A percentile compares a stretch with the other conserved stretches of the same genome.
phyloP scores from a whole-genome alignment of 129 eudicot species.

The Rutidosis leptorrhynchoides region DNA sequence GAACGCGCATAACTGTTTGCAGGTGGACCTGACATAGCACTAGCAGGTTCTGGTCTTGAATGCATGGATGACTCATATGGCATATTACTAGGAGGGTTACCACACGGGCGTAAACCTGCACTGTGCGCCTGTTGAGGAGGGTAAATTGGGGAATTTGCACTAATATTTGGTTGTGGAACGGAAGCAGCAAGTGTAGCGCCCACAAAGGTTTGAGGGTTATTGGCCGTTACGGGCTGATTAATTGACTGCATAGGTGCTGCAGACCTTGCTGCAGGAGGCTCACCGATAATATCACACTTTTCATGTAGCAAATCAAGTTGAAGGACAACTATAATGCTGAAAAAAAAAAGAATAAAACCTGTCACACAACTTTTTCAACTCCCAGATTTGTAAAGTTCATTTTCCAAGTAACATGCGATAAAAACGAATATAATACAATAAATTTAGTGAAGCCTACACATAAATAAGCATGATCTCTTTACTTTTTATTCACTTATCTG shows the following conservation, averaged over 20 bases:
- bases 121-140: slow-evolving; percentile 34
- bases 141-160: slow-evolving; percentile 29
- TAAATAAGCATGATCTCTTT: background rate
- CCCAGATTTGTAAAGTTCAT: background rate
- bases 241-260: slow-evolving; percentile 35
- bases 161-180: slow-evolving; percentile 34
- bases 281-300: slow-evolving; percentile 56
- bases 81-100: background rate
- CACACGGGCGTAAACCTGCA: slow-evolving; percentile 38
- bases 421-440: background rate
- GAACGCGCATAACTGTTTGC: slow-evolving; percentile 45
- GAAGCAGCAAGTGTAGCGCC: slow-evolving; percentile 30
- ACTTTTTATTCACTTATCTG: background rate
- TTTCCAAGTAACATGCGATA: background rate
- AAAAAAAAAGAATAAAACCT: slow-evolving; percentile 22
- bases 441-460: background rate
- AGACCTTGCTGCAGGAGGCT: slow-evolving; percentile 36
- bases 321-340: slow-evolving; percentile 52
- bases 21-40: slow-evolving; percentile 42
- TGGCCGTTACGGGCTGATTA: slow-evolving; percentile 37
- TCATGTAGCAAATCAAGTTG: slow-evolving; percentile 46
- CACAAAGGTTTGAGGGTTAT: slow-evolving; percentile 31
- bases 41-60: background rate
- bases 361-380: background rate
- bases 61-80: background rate